Conservation (phyloP, 805 yeast species). For the Spathaspora gorwiae region DNA sequence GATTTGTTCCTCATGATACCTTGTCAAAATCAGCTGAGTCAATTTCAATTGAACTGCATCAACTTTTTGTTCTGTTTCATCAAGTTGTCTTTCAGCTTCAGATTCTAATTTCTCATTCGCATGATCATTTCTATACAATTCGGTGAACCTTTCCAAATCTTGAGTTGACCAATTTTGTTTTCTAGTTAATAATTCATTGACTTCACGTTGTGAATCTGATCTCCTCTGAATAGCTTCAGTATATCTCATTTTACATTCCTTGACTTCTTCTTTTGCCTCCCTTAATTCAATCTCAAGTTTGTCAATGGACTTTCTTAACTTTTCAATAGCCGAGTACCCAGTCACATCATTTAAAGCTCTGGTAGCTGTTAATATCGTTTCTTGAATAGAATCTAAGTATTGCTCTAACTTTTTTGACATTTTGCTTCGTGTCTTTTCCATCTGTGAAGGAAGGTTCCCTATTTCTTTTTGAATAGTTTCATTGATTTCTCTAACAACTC, state of each 20-base stretch:
- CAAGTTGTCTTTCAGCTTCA: conserved; percentile 44
- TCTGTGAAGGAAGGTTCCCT: conserved; percentile 42
- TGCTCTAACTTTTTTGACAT: conserved; percentile 36
- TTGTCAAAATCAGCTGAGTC: conserved; percentile 71
- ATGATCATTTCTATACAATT: conserved; percentile 77
- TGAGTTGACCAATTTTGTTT: conserved; percentile 74
- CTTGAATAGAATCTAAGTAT: conserved; percentile 54
- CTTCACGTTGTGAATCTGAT: conserved; percentile 70
- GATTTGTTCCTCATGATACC: conserved; percentile 95
- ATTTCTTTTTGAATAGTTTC: conserved; percentile 13
- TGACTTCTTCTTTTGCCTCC: conserved; percentile 45
- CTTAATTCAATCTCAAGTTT: conserved; percentile 49
- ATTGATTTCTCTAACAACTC: conserved; percentile 5
- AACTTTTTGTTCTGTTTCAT: conserved; percentile 52
- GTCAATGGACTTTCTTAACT: conserved; percentile 59
- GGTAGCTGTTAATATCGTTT: conserved; percentile 55
- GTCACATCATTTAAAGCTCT: conserved; percentile 83
- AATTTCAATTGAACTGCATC: conserved; percentile 68
- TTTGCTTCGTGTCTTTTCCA: conserved; percentile 37
- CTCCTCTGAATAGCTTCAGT: conserved; percentile 59
- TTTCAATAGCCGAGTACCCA: conserved; percentile 80
- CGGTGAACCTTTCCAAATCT: conserved; percentile 83
- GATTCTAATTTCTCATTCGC: conserved; percentile 58
- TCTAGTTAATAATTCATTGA: conserved; percentile 81
- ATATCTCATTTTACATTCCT: conserved; percentile 46